Evolutionary conservation across 1,284 basidiomycete species (phyloP).

Genomic region (Farysia itapuensis): DNA sequence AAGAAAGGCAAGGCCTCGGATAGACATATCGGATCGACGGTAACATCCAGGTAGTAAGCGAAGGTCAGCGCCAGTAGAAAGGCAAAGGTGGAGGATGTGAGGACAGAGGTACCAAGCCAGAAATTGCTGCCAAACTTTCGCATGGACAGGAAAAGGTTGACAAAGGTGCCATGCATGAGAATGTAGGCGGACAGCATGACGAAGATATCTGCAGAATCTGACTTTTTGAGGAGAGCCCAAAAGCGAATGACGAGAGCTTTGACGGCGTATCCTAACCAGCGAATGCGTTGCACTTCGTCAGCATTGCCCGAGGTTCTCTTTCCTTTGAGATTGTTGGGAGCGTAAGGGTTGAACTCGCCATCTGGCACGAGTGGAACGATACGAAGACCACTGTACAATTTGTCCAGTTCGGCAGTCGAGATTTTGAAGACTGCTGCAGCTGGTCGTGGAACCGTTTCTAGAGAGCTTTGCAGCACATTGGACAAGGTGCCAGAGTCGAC

Average conservation of each 20-base stretch:
- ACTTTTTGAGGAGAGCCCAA: constrained; percentile 66
- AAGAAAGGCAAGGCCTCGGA: constrained; percentile 96
- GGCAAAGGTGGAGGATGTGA: constrained; percentile 81
- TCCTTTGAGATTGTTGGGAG: constrained; percentile 42
- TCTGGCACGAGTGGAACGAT: constrained; percentile 34
- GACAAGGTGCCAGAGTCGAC: constrained; percentile 23
- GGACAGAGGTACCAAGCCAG: constrained; percentile 71
- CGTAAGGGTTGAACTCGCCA: constrained; percentile 30
- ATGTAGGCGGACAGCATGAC: constrained; percentile 93
- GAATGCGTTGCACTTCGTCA: constrained; percentile 45
- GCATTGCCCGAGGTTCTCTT: constrained; percentile 20
- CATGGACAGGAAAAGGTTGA: constrained; percentile 65
- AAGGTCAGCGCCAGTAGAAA: constrained; percentile 84
- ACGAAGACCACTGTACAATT: constrained; percentile 24
- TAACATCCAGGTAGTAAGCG: constrained; percentile 79
- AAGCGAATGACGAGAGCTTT: constrained; percentile 53
- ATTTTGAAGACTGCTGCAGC: constrained; percentile 14
- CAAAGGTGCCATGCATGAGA: constrained; percentile 93
- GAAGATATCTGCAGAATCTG: constrained; percentile 92
- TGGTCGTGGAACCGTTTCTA: constrained; percentile 7
- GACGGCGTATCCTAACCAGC: constrained; percentile 51
- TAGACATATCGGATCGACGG: constrained; percentile 86
- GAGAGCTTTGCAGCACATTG: constrained; percentile 5
- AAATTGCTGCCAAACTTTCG: constrained; percentile 56
- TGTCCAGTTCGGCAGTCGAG: constrained; percentile 16